Evolutionary conservation across 345 rosid species (phyloP).

Genomic region (Acer saccharum): DNA sequence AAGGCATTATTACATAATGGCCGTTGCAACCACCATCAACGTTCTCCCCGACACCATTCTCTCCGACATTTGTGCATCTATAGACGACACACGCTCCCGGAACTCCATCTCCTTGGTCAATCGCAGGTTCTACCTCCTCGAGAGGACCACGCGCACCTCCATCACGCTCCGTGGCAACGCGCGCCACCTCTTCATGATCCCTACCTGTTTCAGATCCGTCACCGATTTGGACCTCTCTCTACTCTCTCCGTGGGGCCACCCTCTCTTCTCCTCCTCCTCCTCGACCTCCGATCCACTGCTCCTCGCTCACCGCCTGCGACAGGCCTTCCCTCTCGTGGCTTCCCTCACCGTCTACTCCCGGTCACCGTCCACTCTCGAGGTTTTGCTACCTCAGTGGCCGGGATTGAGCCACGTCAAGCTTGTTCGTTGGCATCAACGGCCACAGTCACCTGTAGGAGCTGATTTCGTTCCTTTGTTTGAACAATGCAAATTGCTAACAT

Average conservation of each 20-base stretch:
- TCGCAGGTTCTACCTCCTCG: slow-evolving; percentile 62
- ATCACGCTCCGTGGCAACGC: slow-evolving; percentile 92
- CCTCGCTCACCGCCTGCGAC: slow-evolving; percentile 55
- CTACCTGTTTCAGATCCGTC: slow-evolving; percentile 65
- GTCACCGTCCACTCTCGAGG: slow-evolving; percentile 45
- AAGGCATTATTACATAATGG: too few species aligned
- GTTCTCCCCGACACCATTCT: slow-evolving; percentile 80
- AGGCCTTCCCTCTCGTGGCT: slow-evolving; percentile 41
- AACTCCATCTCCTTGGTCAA: slow-evolving; percentile 74
- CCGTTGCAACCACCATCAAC: slow-evolving; percentile 31
- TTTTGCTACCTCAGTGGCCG: slow-evolving; percentile 75
- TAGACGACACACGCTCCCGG: slow-evolving; percentile 65
- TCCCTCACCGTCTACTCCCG: slow-evolving; percentile 66
- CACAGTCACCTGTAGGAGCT: slow-evolving; percentile 45
- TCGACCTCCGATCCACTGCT: slow-evolving; percentile 43
- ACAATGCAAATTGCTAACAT: slow-evolving; percentile 45
- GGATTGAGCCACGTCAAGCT: slow-evolving; percentile 53
- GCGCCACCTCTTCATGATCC: slow-evolving; percentile 60
- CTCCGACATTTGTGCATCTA: slow-evolving; percentile 44
- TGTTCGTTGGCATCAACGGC: slow-evolving; percentile 86
- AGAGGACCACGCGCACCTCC: slow-evolving; percentile 68
- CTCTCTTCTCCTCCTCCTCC: slow-evolving; percentile 34
- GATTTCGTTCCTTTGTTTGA: slow-evolving; percentile 58
- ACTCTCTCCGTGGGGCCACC: slow-evolving; percentile 85
- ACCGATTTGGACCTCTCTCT: slow-evolving; percentile 75